Conservation (phyloP, 2,329 filamentous ascomycete genomes). For the Cercospora zeae-maydis region DNA sequence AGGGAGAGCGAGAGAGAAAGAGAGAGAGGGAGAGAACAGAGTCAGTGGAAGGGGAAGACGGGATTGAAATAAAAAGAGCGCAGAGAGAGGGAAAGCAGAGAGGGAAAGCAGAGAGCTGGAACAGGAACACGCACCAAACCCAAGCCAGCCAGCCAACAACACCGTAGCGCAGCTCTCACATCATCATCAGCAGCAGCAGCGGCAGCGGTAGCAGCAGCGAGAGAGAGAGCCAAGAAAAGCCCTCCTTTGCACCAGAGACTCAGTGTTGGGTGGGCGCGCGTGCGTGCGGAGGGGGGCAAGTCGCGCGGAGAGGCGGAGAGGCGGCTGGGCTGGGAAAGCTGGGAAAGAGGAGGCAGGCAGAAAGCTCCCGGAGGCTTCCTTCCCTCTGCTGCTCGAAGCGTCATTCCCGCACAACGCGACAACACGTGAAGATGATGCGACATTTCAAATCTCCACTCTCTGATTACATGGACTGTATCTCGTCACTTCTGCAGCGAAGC, state of each 20-base stretch:
- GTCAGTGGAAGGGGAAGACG: neutral
- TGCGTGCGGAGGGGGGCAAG: neutral
- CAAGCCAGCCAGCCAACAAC: neutral
- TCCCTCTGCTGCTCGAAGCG: neutral
- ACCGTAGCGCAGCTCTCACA: neutral
- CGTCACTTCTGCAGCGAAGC: no score
- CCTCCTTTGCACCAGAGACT: neutral
- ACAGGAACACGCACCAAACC: neutral
- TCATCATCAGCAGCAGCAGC: no score
- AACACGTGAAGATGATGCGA: conserved; percentile 1
- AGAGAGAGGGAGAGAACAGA: neutral
- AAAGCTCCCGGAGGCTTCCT: neutral
- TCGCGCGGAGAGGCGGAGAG: neutral
- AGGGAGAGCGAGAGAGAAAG: neutral
- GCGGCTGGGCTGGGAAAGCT: neutral
- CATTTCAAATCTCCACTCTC: no score
- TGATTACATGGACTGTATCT: no score
- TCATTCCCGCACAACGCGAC: conserved; percentile 1
- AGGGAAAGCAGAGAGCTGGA: neutral
- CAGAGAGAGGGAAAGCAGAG: neutral
- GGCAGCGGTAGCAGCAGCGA: no score
- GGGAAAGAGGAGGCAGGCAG: conserved; percentile 1
- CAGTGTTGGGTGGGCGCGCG: neutral
- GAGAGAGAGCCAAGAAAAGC: neutral
- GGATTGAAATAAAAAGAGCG: neutral